Percentiles rank a stretch among this genome's conserved stretches.
Evolutionary conservation across 805 yeast species (phyloP).

Genomic region (Cyberlindnera veronae): DNA sequence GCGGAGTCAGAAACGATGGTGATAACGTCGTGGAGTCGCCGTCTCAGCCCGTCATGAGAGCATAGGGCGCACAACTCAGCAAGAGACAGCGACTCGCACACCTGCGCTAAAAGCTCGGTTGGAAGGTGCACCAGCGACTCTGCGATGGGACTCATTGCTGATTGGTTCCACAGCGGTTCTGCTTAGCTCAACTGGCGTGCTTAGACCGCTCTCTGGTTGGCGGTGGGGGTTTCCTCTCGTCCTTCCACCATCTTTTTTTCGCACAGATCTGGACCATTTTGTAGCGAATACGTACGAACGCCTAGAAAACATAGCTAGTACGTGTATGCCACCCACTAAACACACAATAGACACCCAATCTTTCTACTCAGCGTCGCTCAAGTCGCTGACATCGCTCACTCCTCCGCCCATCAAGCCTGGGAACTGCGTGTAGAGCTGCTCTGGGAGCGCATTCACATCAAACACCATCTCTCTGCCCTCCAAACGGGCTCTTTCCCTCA

Average conservation of each 20-base stretch:
- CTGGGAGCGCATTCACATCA: slow-evolving; percentile 13
- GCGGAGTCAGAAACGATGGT: not conserved
- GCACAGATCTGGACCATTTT: too few species aligned
- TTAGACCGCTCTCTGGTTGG: too few species aligned
- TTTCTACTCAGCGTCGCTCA: not conserved
- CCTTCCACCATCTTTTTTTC: too few species aligned
- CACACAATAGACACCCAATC: too few species aligned
- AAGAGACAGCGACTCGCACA: not conserved
- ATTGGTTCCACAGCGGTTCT: not conserved
- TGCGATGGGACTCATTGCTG: not conserved
- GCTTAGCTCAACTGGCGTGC: not conserved
- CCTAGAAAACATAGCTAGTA: too few species aligned
- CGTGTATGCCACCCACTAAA: too few species aligned
- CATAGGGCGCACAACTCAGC: not conserved
- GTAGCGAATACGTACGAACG: too few species aligned
- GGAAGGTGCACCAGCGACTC: not conserved
- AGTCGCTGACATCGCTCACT: slow-evolving; percentile 6
- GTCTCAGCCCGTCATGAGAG: not conserved
- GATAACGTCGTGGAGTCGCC: not conserved
- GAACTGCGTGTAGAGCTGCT: slow-evolving; percentile 23
- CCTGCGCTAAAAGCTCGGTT: not conserved
- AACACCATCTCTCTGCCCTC: slow-evolving; percentile 11
- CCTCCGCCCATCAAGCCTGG: slow-evolving; percentile 15
- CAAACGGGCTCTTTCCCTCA: slow-evolving; percentile 15
- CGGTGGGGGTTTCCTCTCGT: too few species aligned